phyloP scores from a whole-genome alignment of 768 basidiomycete genomes.

The Naganishia randhawae region DNA sequence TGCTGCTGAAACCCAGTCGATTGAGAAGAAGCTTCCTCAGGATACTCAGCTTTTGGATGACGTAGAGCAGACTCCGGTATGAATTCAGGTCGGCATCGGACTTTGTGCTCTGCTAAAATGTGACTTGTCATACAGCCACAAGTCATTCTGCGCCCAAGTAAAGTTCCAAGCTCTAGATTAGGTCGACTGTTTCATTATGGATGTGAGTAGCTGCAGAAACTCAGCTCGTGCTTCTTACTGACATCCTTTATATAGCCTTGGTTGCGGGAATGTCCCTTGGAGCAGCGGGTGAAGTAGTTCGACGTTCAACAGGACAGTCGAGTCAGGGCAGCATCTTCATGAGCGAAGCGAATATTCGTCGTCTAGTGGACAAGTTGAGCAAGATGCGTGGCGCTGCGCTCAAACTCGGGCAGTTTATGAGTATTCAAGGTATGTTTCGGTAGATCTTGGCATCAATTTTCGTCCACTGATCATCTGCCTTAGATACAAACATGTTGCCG shows the following conservation, averaged over 20 bases:
- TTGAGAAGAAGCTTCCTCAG: background rate
- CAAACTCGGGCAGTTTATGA: slow-evolving; percentile 94
- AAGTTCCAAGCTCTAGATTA: slow-evolving; percentile 82
- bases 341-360: slow-evolving; percentile 83
- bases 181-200: slow-evolving; percentile 93
- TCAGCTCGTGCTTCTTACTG: background rate
- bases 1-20: background rate
- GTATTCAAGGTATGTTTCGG: slow-evolving; percentile 70
- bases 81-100: too few species aligned
- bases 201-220: slow-evolving; percentile 55
- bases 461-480: background rate
- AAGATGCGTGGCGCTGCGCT: slow-evolving; percentile 95
- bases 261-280: slow-evolving; percentile 85
- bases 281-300: slow-evolving; percentile 78
- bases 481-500: slow-evolving; percentile 84
- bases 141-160: slow-evolving; percentile 59
- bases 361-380: slow-evolving; percentile 85
- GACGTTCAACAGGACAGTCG: slow-evolving; percentile 57
- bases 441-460: background rate
- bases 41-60: background rate
- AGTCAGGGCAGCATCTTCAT: slow-evolving; percentile 63
- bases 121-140: slow-evolving; percentile 24
- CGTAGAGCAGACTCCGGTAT: slow-evolving; percentile 12
- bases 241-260: slow-evolving; percentile 60
- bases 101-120: background rate